A percentile compares a stretch with the other conserved stretches of the same genome.
phyloP scores from a whole-genome alignment of 768 basidiomycete genomes.

The Tephrocybe sp. region DNA sequence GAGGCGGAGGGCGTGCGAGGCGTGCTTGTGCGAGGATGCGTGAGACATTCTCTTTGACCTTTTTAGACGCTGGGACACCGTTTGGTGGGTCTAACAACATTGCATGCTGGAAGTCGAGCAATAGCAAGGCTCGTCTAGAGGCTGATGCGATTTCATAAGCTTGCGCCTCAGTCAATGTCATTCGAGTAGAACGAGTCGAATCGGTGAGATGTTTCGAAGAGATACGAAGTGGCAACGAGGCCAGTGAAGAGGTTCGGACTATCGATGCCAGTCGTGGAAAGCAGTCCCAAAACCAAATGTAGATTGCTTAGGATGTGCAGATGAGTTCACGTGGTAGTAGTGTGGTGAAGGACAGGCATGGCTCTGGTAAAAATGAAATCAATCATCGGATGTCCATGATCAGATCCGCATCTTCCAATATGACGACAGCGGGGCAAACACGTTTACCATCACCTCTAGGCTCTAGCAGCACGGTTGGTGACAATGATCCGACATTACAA shows the following conservation, averaged over 20 bases:
- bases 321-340: too few species aligned
- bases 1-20: conserved; percentile 41
- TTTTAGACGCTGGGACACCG: conserved; percentile 46
- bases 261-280: too few species aligned
- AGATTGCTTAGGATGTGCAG: too few species aligned
- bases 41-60: conserved; percentile 45
- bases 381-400: neutral
- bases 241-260: too few species aligned
- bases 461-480: too few species aligned
- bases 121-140: conserved; percentile 46
- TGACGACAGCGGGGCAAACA: too few species aligned
- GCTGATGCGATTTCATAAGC: conserved; percentile 12
- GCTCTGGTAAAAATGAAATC: neutral
- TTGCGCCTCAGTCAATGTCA: conserved; percentile 2
- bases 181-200: neutral
- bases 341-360: neutral
- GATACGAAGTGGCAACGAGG: too few species aligned
- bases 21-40: conserved; percentile 50
- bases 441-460: too few species aligned
- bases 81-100: conserved; percentile 44
- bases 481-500: too few species aligned
- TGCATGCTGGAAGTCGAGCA: conserved; percentile 55
- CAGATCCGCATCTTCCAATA: neutral
- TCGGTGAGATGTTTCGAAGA: too few species aligned
- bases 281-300: too few species aligned